Evolutionary conservation across 129 eudicot genomes (phyloP).

Genomic region (Lactuca sativa): DNA sequence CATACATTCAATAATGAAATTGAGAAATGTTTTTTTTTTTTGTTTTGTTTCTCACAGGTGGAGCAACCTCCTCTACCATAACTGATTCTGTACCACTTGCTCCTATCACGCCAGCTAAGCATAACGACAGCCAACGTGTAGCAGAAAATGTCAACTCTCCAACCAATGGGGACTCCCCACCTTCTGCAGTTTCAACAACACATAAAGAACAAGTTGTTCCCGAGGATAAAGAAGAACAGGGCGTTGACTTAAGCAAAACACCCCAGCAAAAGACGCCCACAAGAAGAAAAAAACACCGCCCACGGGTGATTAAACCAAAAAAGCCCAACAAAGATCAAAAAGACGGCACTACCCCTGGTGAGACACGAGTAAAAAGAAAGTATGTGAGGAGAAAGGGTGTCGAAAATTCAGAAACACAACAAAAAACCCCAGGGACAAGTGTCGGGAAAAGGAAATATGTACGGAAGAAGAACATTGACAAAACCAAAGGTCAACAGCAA

Average conservation of each 20-base stretch:
- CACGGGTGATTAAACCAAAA: constrained; percentile 72
- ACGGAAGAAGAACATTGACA: constrained; percentile 45
- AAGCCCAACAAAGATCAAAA: constrained; percentile 57
- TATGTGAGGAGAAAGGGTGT: constrained; percentile 54
- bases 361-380: constrained; percentile 61
- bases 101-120: constrained; percentile 68
- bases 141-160: constrained; percentile 23
- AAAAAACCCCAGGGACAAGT: neutral
- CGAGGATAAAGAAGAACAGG: constrained; percentile 37
- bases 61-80: constrained; percentile 31
- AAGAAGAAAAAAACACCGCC: constrained; percentile 72
- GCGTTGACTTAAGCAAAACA: constrained; percentile 61
- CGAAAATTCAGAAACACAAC: constrained; percentile 20
- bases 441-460: constrained; percentile 71
- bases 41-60: constrained; percentile 40
- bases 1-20: neutral
- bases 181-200: constrained; percentile 39
- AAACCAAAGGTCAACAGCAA: constrained; percentile 19
- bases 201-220: constrained; percentile 31
- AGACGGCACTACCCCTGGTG: constrained; percentile 23
- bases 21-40: neutral
- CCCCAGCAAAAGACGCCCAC: constrained; percentile 60
- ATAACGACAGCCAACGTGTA: constrained; percentile 28
- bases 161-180: constrained; percentile 38
- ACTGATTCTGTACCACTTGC: constrained; percentile 38